Base-by-base conservation (phyloP, 371 early-diverging fungal genomes). In the Batrachochytrium dendrobatidis region DNA sequence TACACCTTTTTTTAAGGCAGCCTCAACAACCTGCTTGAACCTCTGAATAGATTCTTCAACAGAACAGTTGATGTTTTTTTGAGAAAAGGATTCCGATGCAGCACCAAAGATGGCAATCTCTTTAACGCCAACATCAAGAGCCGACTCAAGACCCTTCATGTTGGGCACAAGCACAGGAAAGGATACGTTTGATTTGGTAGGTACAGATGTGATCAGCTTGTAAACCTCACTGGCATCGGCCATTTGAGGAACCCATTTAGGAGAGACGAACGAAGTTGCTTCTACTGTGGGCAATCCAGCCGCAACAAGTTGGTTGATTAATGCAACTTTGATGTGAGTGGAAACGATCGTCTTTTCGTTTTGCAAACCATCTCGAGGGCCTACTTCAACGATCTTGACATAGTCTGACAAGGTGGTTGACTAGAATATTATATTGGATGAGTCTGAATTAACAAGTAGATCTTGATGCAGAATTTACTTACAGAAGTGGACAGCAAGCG, bases 161-260 rank as follows among this genome's bases (percentile, higher is more conserved):
- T 97, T 97, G n/a, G 98, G 98, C 1, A 88, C 86, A 58, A 97
- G 75, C 4, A 92, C 94, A 4, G 95, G 90, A 63, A 93, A 95
- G 32, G 69, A 73, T n/a, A 91, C 86, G 12, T 79, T 79, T 5
- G 58, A 7, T 0, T 77, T 69, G 22, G 76, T 70, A 45, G 82
- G 76, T n/a, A n/a, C n/a, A n/a, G n/a, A n/a, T 8, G 58, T 59
- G 59, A 97, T 89, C 0, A 72, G 68, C 2, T 77, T 76, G 60
- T 92, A 82, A 2, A 97, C 91, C 53, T 87, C 71, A 2, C 67
- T 64, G 28, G 87, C 86, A 69, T 94, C 94, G 32, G 83, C 90
- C 94, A 97, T 93, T 82, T 95, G 95, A 56, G 98, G 98, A 3
- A 97, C 94, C 92, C 93, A 92, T 72, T 95, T 95, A 6, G 96